A percentile compares a stretch with the other conserved stretches of the same genome.
Conservation (phyloP, 768 basidiomycete genomes). For the Leucocoprinus leucothites region DNA sequence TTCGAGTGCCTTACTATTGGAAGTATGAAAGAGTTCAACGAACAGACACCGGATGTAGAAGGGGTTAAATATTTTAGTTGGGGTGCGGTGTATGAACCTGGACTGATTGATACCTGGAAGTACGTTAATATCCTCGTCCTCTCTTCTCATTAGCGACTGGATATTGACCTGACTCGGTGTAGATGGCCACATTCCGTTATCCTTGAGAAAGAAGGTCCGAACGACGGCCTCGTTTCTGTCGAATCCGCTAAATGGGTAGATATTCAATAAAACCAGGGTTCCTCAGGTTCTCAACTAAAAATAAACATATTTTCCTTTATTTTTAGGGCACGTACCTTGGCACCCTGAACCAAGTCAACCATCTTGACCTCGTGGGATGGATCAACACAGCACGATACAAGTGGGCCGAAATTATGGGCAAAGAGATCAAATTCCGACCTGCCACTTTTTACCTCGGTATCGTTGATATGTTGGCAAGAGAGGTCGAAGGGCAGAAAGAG, state of each 20-base stretch:
- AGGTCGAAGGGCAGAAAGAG: constrained; percentile 57
- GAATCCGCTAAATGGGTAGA: constrained; percentile 81
- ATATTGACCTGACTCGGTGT: constrained; percentile 15
- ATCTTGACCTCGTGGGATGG: constrained; percentile 93
- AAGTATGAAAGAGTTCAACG: constrained; percentile 88
- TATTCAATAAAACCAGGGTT: no score
- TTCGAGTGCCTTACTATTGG: constrained; percentile 85
- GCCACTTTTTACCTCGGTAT: constrained; percentile 89
- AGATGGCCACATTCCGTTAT: constrained; percentile 79
- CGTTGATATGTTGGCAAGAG: constrained; percentile 71
- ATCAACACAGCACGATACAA: constrained; percentile 86
- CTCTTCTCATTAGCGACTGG: neutral
- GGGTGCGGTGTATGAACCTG: constrained; percentile 90
- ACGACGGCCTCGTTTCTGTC: constrained; percentile 92
- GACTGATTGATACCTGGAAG: constrained; percentile 89
- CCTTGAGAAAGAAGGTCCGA: constrained; percentile 83
- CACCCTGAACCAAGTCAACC: constrained; percentile 88
- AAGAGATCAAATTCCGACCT: constrained; percentile 87
- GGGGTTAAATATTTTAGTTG: constrained; percentile 91
- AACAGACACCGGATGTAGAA: constrained; percentile 73
- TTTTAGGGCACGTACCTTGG: constrained; percentile 89
- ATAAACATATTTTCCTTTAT: no score
- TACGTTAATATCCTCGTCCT: constrained; percentile 23
- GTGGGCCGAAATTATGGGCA: constrained; percentile 85
- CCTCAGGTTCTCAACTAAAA: neutral